Evolutionary conservation across 768 basidiomycete species (phyloP).

Genomic region (Trametes sanguinea): DNA sequence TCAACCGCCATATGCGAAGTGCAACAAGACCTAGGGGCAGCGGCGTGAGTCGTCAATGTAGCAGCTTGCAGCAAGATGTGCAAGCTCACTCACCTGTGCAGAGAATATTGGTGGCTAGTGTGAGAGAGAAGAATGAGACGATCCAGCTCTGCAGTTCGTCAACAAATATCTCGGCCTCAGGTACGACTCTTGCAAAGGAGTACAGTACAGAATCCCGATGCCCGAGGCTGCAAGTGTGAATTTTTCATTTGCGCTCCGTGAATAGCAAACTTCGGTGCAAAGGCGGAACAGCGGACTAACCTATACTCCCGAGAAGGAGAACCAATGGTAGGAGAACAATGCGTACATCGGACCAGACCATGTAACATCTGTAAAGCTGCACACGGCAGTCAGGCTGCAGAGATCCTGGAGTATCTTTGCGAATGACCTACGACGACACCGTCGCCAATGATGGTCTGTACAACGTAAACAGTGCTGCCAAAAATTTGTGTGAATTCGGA

Average conservation of each 20-base stretch:
- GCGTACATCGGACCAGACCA: slow-evolving; percentile 18
- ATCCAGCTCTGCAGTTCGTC: slow-evolving; percentile 40
- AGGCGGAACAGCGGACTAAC: slow-evolving; percentile 17
- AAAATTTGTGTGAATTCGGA: slow-evolving; percentile 41
- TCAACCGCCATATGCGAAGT: slow-evolving; percentile 39
- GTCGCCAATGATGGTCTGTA: slow-evolving; percentile 43
- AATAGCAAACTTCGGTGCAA: too few species aligned
- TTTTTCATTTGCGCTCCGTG: neutral
- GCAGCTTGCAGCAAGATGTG: neutral
- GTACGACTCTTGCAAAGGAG: slow-evolving; percentile 34
- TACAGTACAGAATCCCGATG: slow-evolving; percentile 34
- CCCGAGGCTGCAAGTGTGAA: slow-evolving; percentile 27
- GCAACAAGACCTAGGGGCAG: slow-evolving; percentile 34
- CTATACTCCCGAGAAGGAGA: slow-evolving; percentile 35
- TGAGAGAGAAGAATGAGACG: slow-evolving; percentile 40
- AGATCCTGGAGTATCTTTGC: neutral
- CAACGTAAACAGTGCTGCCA: slow-evolving; percentile 39
- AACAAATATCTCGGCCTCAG: slow-evolving; percentile 37
- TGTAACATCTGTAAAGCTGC: slow-evolving; percentile 5
- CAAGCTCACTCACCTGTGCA: slow-evolving; percentile 35
- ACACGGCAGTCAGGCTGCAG: slow-evolving; percentile 26
- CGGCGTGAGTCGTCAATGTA: too few species aligned
- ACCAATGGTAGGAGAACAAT: slow-evolving; percentile 32
- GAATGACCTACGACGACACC: neutral
- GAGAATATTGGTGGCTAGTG: slow-evolving; percentile 40